Base-by-base conservation (phyloP, 257 asterid genomes). In the Phtheirospermum japonicum region DNA sequence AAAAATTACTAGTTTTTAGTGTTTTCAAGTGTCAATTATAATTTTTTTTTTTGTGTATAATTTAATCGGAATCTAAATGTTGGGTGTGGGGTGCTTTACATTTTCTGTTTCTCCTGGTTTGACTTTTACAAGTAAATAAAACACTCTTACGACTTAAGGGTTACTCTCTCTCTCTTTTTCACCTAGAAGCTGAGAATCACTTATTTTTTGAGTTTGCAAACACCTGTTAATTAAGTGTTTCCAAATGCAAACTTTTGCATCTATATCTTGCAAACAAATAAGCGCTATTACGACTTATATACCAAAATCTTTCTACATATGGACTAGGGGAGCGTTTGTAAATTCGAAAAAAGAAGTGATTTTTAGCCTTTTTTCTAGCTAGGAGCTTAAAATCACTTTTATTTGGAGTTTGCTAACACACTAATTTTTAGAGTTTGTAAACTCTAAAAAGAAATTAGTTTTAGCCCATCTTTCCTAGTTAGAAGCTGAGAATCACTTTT, bases 181-280 rank as follows among this genome's bases (percentile, higher is more conserved):
- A 39, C 46, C 12, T 39, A 39, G 46, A 39, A 39, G 46, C 46
- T 3, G 46, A 43, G 18, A 43, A 43, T 43, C 4, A 4, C 50
- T 43, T 43, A n/a, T n/a, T n/a, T n/a, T 12, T 18, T 59, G 31
- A 39, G 30, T 37, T 46, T n/a, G 20, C 9, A 6, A 5, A n/a
- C 23, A 46, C 20, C 11, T 20, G 8, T 9, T 46, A 60, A 5
- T 68, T 57, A 53, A 28, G n/a, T n/a, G 71, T 75, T 61, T 63
- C 17, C n/a, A 51, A 31, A 7, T 40, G 42, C 49, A 39, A 32
- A 6, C 40, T 6, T 36, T 11, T 36, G 40, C 11, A 36, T 36
- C 12, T 6, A 36, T 6, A 6, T 36, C 11, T 36, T 36, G 1
- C 10, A 36, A 36, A 36, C 40, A 7, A 36, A 36, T 36, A 36